Evolutionary conservation across 495 filamentous ascomycete species (phyloP).

Genomic region (Podospora pseudocomata): DNA sequence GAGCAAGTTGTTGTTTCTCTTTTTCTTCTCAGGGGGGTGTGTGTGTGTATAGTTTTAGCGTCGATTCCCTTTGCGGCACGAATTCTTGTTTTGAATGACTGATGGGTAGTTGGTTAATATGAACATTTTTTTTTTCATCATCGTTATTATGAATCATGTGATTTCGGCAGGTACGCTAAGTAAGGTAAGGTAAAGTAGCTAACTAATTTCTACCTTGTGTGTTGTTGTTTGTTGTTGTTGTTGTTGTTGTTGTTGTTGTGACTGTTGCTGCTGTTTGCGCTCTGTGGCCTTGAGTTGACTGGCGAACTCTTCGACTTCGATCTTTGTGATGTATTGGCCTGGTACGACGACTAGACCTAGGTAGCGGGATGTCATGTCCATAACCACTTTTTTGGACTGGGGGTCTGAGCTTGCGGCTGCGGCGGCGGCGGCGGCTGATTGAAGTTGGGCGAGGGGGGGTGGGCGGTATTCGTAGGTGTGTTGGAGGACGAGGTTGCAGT

Average conservation of each 20-base stretch:
- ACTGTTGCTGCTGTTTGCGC: not conserved
- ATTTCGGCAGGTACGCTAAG: not conserved
- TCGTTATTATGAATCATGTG: not conserved
- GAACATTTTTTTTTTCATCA: not conserved
- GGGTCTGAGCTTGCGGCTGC: constrained; percentile 37
- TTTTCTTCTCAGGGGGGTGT: not conserved
- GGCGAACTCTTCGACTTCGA: constrained; percentile 76
- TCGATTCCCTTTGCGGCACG: not conserved
- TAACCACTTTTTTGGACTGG: constrained; percentile 45
- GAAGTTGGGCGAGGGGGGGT: constrained; percentile 48
- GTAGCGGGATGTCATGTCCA: constrained; percentile 77
- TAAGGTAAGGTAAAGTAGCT: not conserved
- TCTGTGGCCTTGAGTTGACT: constrained; percentile 38
- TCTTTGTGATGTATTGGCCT: constrained; percentile 76
- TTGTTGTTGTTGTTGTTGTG: not conserved
- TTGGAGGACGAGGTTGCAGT: constrained; percentile 76
- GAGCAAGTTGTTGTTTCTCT: not conserved
- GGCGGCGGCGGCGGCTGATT: constrained; percentile 16
- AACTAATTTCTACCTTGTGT: not conserved
- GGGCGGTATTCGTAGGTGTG: constrained; percentile 83
- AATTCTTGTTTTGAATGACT: not conserved
- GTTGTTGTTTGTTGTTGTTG: not conserved
- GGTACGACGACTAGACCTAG: constrained; percentile 90
- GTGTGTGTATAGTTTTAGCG: not conserved
- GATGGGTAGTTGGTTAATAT: not conserved